Evolutionary conservation across 2,329 filamentous ascomycete genomes (phyloP), one percentile per base, ranked within the genome.

Genomic region (Paecilomyces sp.): DNA sequence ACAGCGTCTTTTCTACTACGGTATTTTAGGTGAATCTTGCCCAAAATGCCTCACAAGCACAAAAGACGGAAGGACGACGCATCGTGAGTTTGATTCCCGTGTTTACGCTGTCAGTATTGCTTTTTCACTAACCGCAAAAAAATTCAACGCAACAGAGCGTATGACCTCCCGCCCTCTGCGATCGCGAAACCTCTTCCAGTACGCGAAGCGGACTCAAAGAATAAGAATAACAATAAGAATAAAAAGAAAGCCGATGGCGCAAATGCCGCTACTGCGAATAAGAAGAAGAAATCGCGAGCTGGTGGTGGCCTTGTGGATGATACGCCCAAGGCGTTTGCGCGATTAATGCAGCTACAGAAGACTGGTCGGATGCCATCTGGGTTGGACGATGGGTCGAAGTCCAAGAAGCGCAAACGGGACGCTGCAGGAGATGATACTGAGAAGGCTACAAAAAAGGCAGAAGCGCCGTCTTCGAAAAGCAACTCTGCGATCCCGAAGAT

Each of bases 291-390:
- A 62, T 68, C 62, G 61, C 68, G 63, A 47, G 53, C 57, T 60
- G 72, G 66, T 51, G 36, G 52, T 79, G 64, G 62, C 34, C 57
- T 62, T 36, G 74, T 83, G 47, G 87, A 96, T 72, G 94, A 97
- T 76, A 92, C 90, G 1, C 94, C 94, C 0, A 89, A 91, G 65
- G 91, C 89, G 1, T 99, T 99, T 75, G 85, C 85, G 62, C 87
- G 92, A 12, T 78, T 97, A 63, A 94, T 97, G 89, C 86, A 89
- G 34, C 30, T 18, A 3, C 50, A 54, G 50, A 31, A 25, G 50
- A 55, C 83, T 81, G 61, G 74, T 82, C 9, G 81, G 51, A n/a
- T 47, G 41, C 41, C 41, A 9, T 47, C 41, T 15, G 22, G 57
- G 24, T 36, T 53, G 25, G 28, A 61, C 33, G 25, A 79, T 11